Conservation (phyloP, 331 rosid species). For the Pyracantha coccinea region DNA sequence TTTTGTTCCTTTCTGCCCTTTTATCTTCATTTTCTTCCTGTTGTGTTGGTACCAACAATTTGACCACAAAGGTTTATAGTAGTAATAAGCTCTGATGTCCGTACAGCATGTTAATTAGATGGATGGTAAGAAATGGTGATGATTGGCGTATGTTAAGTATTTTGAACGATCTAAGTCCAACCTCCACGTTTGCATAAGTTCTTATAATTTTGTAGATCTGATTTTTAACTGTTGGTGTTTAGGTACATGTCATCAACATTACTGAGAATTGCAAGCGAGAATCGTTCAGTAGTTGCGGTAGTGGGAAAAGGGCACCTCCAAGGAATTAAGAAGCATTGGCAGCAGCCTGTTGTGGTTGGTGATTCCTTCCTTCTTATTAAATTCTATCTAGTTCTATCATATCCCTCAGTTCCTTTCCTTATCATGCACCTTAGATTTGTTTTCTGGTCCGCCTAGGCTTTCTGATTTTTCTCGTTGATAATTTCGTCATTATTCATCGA, state of each 20-base stretch:
- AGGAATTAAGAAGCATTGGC: slow-evolving; percentile 83
- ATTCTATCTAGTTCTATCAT: neutral
- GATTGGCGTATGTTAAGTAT: neutral
- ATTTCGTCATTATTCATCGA: neutral
- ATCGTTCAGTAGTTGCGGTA: slow-evolving; percentile 68
- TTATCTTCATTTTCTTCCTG: neutral
- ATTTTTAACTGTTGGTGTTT: neutral
- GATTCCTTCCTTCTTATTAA: neutral
- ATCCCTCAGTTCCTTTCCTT: neutral
- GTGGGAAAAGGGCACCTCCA: slow-evolving; percentile 89
- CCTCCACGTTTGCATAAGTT: neutral
- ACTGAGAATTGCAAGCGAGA: slow-evolving; percentile 59
- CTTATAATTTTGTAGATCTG: neutral
- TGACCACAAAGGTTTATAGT: neutral
- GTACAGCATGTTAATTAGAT: neutral
- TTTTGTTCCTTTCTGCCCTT: neutral
- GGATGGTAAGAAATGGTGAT: neutral
- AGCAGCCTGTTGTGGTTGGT: slow-evolving; percentile 74
- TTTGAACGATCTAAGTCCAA: neutral
- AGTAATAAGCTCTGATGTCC: neutral
- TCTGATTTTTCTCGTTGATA: neutral
- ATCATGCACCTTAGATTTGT: neutral
- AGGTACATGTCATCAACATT: slow-evolving; percentile 84
- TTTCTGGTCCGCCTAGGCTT: neutral
- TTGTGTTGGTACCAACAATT: neutral